A percentile compares a stretch with the other conserved stretches of the same genome.
These are phyloP conservation scores for Moesziomyces sp. DNA, from an alignment of 1,284 basidiomycete genomes.

Conservation along the genomic window DNA sequence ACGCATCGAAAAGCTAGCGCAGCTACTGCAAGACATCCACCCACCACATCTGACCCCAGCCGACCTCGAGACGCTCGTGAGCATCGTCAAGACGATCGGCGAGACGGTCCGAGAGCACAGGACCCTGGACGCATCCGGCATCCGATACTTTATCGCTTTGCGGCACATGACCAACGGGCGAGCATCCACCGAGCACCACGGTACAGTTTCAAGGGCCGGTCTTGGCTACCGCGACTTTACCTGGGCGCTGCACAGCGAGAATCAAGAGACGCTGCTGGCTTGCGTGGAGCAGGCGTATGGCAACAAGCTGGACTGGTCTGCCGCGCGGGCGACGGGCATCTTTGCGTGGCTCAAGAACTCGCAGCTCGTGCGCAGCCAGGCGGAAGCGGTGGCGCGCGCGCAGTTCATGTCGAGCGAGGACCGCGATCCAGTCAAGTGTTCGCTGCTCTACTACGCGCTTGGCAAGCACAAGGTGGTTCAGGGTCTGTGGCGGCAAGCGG, in stretches of 20 bases:
- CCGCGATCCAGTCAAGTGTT: conserved; percentile 86
- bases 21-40: conserved; percentile 74
- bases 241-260: conserved; percentile 94
- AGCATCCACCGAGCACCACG: not conserved
- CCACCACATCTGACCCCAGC: conserved; percentile 78
- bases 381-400: conserved; percentile 91
- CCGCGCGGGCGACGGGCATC: conserved; percentile 85
- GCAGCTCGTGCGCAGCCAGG: conserved; percentile 75
- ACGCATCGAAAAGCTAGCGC: conserved; percentile 12
- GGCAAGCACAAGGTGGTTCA: conserved; percentile 91
- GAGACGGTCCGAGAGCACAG: conserved; percentile 89
- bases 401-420: conserved; percentile 78
- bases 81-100: conserved; percentile 84
- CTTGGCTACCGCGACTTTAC: conserved; percentile 89
- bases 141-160: conserved; percentile 67
- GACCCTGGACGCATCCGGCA: conserved; percentile 85
- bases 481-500: conserved; percentile 93
- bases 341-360: conserved; percentile 81
- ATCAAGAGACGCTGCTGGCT: conserved; percentile 82
- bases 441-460: conserved; percentile 92
- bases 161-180: conserved; percentile 28
- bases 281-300: conserved; percentile 78
- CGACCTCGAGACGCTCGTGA: conserved; percentile 82
- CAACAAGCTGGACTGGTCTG: conserved; percentile 86
- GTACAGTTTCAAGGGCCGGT: not conserved